phyloP scores from a whole-genome alignment of 2,329 filamentous ascomycete species.

The Aspergillus eucalypticola region DNA sequence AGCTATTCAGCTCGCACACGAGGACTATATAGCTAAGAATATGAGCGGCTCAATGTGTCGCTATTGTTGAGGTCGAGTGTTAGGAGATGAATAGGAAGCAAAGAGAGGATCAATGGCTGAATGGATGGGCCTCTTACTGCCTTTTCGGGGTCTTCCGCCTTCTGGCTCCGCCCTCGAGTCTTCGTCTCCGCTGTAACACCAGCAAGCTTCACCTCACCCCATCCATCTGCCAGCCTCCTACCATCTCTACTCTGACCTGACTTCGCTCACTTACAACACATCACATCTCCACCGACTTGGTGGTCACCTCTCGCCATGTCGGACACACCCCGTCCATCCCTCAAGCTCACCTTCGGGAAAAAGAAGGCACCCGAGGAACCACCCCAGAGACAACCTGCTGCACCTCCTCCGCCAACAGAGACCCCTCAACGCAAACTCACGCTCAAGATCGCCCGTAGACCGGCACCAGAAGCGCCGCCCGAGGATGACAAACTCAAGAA shows the following conservation, averaged over 20 bases:
- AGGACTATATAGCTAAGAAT: not conserved
- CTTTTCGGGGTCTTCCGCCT: conserved; percentile 11
- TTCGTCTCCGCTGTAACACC: not conserved
- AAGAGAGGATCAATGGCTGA: conserved; percentile 1
- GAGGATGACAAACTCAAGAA: conserved; percentile 30
- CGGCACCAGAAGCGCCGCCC: conserved; percentile 19
- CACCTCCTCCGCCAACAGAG: conserved; percentile 24
- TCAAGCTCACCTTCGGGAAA: conserved; percentile 47
- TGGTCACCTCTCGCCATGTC: conserved; percentile 33
- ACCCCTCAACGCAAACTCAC: conserved; percentile 42
- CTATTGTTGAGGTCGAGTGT: not conserved
- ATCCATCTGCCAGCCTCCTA: not conserved
- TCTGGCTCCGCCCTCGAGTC: not conserved
- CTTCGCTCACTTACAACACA: no score
- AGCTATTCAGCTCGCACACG: not conserved
- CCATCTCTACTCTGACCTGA: no score
- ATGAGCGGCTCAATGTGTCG: not conserved
- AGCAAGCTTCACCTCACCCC: not conserved
- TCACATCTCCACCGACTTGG: not conserved
- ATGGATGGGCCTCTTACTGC: not conserved
- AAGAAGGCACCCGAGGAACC: conserved; percentile 33
- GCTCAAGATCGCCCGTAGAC: conserved; percentile 42
- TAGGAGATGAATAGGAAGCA: conserved; percentile 3
- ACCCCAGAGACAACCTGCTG: conserved; percentile 22
- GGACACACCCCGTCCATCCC: conserved; percentile 34